Evolutionary conservation across 352 stramenopile genomes (phyloP).

Genomic region (Blastocystis sp.): DNA sequence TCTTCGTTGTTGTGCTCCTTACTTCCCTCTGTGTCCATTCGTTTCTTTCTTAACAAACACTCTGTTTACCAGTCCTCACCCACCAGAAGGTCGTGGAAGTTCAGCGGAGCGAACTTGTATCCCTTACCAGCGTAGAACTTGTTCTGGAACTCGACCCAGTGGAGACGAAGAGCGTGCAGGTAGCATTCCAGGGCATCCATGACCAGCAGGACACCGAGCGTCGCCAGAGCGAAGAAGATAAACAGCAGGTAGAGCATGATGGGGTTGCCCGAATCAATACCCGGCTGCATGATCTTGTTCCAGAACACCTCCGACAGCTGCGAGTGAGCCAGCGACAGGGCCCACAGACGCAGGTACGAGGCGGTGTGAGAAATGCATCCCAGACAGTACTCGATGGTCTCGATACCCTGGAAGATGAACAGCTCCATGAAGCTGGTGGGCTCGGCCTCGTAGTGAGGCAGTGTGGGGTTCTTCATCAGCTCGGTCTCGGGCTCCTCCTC

Average conservation of each 20-base stretch:
- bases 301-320: slow-evolving; percentile 85
- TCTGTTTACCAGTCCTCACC: slow-evolving; percentile 39
- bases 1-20: not conserved
- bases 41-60: slow-evolving; percentile 20
- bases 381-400: slow-evolving; percentile 99
- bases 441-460: slow-evolving; percentile 67
- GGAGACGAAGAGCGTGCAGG: slow-evolving; percentile 91
- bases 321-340: slow-evolving; percentile 90
- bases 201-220: slow-evolving; percentile 88
- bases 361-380: slow-evolving; percentile 98
- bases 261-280: slow-evolving; percentile 87
- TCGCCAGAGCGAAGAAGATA: slow-evolving; percentile 79
- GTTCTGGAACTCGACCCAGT: slow-evolving; percentile 98
- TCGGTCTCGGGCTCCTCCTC: slow-evolving; percentile 61
- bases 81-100: slow-evolving; percentile 73
- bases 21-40: not conserved
- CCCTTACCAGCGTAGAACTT: slow-evolving; percentile 97
- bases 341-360: slow-evolving; percentile 97
- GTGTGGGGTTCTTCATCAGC: slow-evolving; percentile 59
- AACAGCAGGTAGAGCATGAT: slow-evolving; percentile 86
- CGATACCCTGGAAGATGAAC: slow-evolving; percentile 84
- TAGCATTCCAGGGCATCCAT: slow-evolving; percentile 99
- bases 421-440: slow-evolving; percentile 85
- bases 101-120: slow-evolving; percentile 86
- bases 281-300: slow-evolving; percentile 93